A percentile compares a stretch with the other conserved stretches of the same genome.
Evolutionary conservation across 1,139 yeast species (phyloP).

Genomic region (Komagataea norvegica): DNA sequence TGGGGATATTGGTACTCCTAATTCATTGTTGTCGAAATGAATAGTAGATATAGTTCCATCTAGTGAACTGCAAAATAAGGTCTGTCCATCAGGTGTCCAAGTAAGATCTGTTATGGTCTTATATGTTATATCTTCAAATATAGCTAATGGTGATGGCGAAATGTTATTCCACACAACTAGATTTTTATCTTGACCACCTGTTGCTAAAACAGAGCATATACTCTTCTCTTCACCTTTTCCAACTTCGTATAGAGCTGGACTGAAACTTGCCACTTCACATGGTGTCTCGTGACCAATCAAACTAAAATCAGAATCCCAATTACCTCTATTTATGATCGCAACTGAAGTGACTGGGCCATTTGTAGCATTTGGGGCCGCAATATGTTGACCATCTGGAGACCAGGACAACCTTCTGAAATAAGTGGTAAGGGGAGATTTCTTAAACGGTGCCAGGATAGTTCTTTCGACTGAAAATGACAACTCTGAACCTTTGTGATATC

Average conservation of each 20-base stretch:
- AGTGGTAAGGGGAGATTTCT: constrained; percentile 84
- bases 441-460: constrained; percentile 77
- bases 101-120: constrained; percentile 69
- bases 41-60: constrained; percentile 83
- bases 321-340: constrained; percentile 83
- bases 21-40: constrained; percentile 61
- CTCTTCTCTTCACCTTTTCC: constrained; percentile 19
- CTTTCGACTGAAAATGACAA: constrained; percentile 84
- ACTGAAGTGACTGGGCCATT: constrained; percentile 94
- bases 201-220: constrained; percentile 53
- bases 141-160: constrained; percentile 55
- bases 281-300: constrained; percentile 96
- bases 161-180: constrained; percentile 69
- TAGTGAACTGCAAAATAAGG: constrained; percentile 68
- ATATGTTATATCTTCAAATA: constrained; percentile 56
- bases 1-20: constrained; percentile 65
- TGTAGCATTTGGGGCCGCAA: constrained; percentile 95
- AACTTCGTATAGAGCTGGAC: constrained; percentile 60
- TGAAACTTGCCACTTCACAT: constrained; percentile 87
- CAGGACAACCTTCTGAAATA: constrained; percentile 90
- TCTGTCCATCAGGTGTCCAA: constrained; percentile 72
- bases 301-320: constrained; percentile 85
- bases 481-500: constrained; percentile 77
- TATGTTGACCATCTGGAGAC: constrained; percentile 98
- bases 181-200: constrained; percentile 76